Evolutionary conservation across 2,329 filamentous ascomycete genomes (phyloP).

Genomic region (Pseudogymnoascus sp.): DNA sequence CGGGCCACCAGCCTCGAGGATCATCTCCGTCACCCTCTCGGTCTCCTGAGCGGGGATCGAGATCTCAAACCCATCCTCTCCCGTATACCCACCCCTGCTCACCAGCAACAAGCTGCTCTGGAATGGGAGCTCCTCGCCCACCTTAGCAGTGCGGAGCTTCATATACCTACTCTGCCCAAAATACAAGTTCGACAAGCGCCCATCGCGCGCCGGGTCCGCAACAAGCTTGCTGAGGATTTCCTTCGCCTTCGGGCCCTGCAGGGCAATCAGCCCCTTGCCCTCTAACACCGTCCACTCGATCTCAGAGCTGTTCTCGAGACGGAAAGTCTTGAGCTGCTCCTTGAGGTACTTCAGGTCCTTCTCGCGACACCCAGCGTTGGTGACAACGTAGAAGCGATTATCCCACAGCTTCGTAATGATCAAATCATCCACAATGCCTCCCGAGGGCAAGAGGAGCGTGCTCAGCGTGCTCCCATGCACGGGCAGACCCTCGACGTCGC

Average conservation of each 20-base stretch:
- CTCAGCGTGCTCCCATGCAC: conserved; percentile 71
- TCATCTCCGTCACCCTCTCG: conserved; percentile 55
- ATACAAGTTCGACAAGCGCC: conserved; percentile 58
- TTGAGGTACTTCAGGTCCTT: conserved; percentile 77
- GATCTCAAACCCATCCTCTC: conserved; percentile 97
- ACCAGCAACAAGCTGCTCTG: conserved; percentile 53
- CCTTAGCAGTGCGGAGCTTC: conserved; percentile 46
- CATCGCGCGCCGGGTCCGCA: conserved; percentile 35
- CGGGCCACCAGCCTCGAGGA: conserved; percentile 43
- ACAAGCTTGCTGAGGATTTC: conserved; percentile 60
- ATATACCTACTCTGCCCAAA: conserved; percentile 71
- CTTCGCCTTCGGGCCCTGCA: conserved; percentile 76
- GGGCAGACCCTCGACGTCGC: conserved; percentile 54
- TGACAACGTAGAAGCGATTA: conserved; percentile 82
- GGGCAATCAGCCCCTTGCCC: conserved; percentile 69
- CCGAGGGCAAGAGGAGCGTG: conserved; percentile 73
- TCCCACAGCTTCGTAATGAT: conserved; percentile 74
- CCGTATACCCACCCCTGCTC: conserved; percentile 88
- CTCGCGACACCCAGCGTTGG: conserved; percentile 83
- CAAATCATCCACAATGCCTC: conserved; percentile 91
- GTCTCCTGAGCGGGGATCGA: conserved; percentile 65
- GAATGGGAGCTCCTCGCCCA: conserved; percentile 34
- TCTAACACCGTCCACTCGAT: conserved; percentile 63
- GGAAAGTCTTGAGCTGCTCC: conserved; percentile 56
- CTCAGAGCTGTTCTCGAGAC: conserved; percentile 40